Evolutionary conservation across 306 rosid genomes (phyloP).

Genomic region (Dalbergia cultrata): DNA sequence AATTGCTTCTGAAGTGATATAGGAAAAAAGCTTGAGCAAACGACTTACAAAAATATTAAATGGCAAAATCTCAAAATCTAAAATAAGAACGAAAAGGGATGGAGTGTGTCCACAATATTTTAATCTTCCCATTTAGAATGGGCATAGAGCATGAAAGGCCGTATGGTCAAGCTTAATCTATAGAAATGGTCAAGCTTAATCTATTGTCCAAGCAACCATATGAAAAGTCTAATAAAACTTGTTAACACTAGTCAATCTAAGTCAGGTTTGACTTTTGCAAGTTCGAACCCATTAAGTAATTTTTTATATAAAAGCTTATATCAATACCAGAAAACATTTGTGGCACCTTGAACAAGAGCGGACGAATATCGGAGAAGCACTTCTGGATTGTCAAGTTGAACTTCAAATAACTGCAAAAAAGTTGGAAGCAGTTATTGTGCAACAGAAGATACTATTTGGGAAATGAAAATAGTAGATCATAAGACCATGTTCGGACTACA

Average conservation of each 20-base stretch:
- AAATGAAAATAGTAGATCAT: constrained; percentile 2
- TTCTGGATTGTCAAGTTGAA: constrained; percentile 78
- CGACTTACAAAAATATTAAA: no score
- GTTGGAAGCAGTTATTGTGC: constrained; percentile 32
- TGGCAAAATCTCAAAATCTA: background rate
- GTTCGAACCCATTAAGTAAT: constrained; percentile 18
- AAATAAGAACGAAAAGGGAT: background rate
- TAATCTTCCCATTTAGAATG: constrained; percentile 21
- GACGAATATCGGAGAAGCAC: constrained; percentile 95
- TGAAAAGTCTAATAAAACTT: background rate
- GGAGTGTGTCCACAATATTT: constrained; percentile 8
- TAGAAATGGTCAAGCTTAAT: no score
- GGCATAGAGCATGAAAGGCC: constrained; percentile 20
- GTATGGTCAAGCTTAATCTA: background rate
- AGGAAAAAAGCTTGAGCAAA: background rate
- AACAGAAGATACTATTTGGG: background rate
- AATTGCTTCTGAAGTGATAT: constrained; percentile 24
- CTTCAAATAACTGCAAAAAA: constrained; percentile 86
- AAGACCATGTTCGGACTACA: background rate
- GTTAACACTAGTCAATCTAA: constrained; percentile 32
- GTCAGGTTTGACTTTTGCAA: constrained; percentile 19
- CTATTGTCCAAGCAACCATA: constrained; percentile 7
- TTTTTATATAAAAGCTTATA: background rate
- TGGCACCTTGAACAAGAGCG: constrained; percentile 97
- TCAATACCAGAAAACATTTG: constrained; percentile 96